phyloP scores from a whole-genome alignment of 495 filamentous ascomycete species.

The Talaromyces thailandensis region DNA sequence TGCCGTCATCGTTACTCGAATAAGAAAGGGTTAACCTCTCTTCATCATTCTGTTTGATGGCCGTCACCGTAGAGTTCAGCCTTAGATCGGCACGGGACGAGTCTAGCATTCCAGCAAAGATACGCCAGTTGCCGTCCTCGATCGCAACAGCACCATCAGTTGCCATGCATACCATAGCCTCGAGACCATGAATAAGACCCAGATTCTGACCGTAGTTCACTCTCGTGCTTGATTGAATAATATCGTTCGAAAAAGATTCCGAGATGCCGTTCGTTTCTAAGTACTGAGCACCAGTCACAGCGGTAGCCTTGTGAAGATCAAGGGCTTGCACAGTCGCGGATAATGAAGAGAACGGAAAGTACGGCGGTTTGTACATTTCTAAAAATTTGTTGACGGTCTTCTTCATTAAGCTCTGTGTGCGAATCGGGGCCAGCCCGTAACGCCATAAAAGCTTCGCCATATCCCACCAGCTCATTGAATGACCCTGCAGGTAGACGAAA shows the following conservation, averaged over 20 bases:
- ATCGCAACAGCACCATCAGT: slow-evolving; percentile 75
- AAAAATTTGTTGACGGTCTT: slow-evolving; percentile 63
- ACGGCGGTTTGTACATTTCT: slow-evolving; percentile 67
- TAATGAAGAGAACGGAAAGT: slow-evolving; percentile 77
- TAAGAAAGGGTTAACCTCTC: slow-evolving; percentile 39
- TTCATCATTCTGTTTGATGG: slow-evolving; percentile 40
- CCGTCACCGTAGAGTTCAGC: slow-evolving; percentile 63
- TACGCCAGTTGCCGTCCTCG: slow-evolving; percentile 88
- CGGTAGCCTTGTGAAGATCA: slow-evolving; percentile 54
- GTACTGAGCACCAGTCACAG: slow-evolving; percentile 61
- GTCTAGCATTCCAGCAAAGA: slow-evolving; percentile 75
- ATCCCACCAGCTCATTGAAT: slow-evolving; percentile 65
- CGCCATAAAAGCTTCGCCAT: slow-evolving; percentile 70
- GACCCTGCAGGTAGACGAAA: slow-evolving; percentile 60
- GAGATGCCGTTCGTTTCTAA: slow-evolving; percentile 60
- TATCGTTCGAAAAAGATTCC: slow-evolving; percentile 61
- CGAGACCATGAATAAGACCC: slow-evolving; percentile 73
- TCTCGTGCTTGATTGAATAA: slow-evolving; percentile 85
- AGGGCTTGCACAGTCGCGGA: slow-evolving; percentile 54
- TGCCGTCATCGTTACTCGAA: background rate
- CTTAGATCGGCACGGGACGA: slow-evolving; percentile 48
- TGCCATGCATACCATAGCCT: slow-evolving; percentile 91
- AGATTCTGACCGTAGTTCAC: slow-evolving; percentile 96
- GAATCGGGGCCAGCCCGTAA: slow-evolving; percentile 73
- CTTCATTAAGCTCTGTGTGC: slow-evolving; percentile 66